A percentile compares a stretch with the other conserved stretches of the same genome.
Conservation (phyloP, 2,329 filamentous ascomycete genomes). For the Cercospora zeina region DNA sequence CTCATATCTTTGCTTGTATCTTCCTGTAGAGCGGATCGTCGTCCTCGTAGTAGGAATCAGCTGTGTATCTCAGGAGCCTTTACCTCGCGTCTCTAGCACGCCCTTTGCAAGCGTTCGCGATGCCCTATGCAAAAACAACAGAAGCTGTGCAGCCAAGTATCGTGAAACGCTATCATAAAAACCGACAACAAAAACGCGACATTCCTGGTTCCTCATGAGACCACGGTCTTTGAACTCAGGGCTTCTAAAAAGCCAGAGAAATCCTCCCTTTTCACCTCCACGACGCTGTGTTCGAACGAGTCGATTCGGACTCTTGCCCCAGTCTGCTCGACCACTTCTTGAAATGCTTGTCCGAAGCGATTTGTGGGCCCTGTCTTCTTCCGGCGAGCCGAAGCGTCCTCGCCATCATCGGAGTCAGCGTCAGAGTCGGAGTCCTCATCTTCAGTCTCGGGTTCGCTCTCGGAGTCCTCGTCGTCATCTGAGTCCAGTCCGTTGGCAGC, state of each 20-base stretch:
- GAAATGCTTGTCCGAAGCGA: constrained; percentile 90
- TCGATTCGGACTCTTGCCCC: constrained; percentile 88
- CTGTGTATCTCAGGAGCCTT: constrained; percentile 14
- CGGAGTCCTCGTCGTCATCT: constrained; percentile 54
- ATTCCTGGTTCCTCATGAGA: constrained; percentile 47
- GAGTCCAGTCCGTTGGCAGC: constrained; percentile 55
- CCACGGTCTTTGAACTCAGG: constrained; percentile 86
- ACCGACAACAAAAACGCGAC: not conserved
- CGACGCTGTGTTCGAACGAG: constrained; percentile 95
- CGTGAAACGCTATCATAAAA: constrained; percentile 17
- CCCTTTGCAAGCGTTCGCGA: constrained; percentile 2
- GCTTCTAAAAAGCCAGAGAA: constrained; percentile 86
- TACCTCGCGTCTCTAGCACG: not conserved
- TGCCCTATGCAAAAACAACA: constrained; percentile 4
- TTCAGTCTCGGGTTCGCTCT: constrained; percentile 48
- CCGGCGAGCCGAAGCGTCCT: constrained; percentile 57
- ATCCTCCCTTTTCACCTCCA: constrained; percentile 97
- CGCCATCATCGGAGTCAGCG: constrained; percentile 40
- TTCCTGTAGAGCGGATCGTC: constrained; percentile 2
- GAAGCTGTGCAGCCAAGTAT: constrained; percentile 1
- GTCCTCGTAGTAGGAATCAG: constrained; percentile 3
- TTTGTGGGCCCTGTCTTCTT: constrained; percentile 75
- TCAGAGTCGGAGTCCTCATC: constrained; percentile 37
- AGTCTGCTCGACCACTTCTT: constrained; percentile 90
- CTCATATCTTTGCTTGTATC: constrained; percentile 13